phyloP scores from a whole-genome alignment of 495 filamentous ascomycete genomes.

The Penicillium roqueforti region DNA sequence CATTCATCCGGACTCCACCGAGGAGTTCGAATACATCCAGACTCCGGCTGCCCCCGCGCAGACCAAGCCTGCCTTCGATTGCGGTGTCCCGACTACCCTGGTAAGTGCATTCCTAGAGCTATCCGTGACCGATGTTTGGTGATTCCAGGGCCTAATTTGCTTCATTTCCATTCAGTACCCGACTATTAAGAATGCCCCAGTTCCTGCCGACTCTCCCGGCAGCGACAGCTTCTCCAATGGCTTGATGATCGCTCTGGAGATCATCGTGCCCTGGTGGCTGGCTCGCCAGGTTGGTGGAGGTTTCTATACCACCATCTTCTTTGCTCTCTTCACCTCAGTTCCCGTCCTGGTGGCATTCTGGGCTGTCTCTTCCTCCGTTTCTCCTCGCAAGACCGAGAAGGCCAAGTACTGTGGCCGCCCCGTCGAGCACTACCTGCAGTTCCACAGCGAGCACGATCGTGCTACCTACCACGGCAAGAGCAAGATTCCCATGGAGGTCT shows the following conservation, averaged over 20 bases:
- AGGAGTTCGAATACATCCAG: conserved; percentile 65
- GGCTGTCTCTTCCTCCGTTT: conserved; percentile 52
- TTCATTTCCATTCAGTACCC: conserved; percentile 46
- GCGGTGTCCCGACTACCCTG: conserved; percentile 28
- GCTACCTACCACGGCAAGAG: conserved; percentile 69
- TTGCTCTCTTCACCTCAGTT: conserved; percentile 53
- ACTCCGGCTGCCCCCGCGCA: conserved; percentile 54
- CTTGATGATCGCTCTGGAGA: conserved; percentile 49
- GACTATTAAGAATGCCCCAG: conserved; percentile 59
- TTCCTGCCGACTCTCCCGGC: conserved; percentile 59
- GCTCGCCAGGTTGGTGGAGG: conserved; percentile 53
- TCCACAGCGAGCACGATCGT: conserved; percentile 70
- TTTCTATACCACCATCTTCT: conserved; percentile 54
- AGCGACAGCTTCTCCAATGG: conserved; percentile 56
- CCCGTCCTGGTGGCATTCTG: conserved; percentile 58
- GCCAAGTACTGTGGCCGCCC: conserved; percentile 64
- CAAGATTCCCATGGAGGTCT: conserved; percentile 83
- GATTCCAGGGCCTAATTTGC: background rate
- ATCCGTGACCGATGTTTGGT: background rate
- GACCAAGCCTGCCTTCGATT: conserved; percentile 32
- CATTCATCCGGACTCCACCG: conserved; percentile 49
- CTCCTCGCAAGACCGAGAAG: conserved; percentile 60
- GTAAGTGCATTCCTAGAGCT: conserved; percentile 17
- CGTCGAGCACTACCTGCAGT: conserved; percentile 79
- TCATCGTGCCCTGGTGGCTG: conserved; percentile 50